Evolutionary conservation across 1,284 basidiomycete species (phyloP).

Genomic region (Trichosporon sp.): DNA sequence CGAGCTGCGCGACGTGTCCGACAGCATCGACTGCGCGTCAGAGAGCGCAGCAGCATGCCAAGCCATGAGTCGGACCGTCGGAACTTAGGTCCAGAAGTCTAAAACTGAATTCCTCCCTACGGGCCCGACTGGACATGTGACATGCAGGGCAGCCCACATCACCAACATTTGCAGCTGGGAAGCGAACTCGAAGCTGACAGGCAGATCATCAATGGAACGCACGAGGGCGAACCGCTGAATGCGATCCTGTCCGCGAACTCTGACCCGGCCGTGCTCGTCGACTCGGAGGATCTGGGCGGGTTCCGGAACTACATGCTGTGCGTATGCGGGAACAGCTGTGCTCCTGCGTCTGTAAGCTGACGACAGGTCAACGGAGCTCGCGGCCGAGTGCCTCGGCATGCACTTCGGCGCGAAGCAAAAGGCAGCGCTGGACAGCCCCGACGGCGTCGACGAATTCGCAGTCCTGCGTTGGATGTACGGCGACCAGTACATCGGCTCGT

Average conservation of each 20-base stretch:
- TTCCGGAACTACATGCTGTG: constrained; percentile 76
- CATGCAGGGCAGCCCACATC: not conserved
- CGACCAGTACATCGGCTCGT: constrained; percentile 74
- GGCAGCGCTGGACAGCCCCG: constrained; percentile 60
- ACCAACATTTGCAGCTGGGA: not conserved
- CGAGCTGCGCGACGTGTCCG: not conserved
- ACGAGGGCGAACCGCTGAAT: constrained; percentile 87
- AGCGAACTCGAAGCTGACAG: constrained; percentile 12
- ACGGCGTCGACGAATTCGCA: constrained; percentile 71
- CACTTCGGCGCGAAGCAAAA: constrained; percentile 70
- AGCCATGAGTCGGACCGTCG: no score
- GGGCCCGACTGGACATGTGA: not conserved
- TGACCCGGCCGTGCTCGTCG: constrained; percentile 69
- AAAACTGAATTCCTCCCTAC: not conserved
- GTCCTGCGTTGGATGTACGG: constrained; percentile 79
- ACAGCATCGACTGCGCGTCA: not conserved
- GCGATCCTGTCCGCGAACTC: constrained; percentile 81
- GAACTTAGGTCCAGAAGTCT: not conserved
- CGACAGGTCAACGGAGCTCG: constrained; percentile 42
- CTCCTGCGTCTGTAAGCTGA: not conserved
- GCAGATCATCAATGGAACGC: constrained; percentile 66
- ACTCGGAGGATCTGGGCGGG: constrained; percentile 68
- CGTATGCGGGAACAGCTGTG: constrained; percentile 34
- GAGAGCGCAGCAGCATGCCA: not conserved
- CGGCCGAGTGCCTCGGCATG: constrained; percentile 78